These are phyloP conservation scores for Aspergillus sojae DNA, from an alignment of 2,329 filamentous ascomycete species.

Conservation along the genomic window DNA sequence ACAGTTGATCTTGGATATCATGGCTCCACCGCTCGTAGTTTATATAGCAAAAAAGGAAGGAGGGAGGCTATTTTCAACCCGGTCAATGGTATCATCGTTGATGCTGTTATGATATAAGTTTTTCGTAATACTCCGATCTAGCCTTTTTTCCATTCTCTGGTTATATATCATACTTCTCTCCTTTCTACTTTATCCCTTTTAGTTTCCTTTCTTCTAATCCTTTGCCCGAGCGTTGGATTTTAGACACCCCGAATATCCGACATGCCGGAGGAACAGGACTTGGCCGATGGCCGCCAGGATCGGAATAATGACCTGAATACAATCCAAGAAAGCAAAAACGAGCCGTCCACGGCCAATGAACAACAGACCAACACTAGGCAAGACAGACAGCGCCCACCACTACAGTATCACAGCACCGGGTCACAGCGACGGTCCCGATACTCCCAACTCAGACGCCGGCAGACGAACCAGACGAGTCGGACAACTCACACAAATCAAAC, in stretches of 20 bases:
- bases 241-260: neutral
- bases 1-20: neutral
- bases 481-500: neutral
- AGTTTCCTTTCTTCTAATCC: no score
- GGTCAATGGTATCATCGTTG: no score
- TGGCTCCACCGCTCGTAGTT: neutral
- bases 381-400: neutral
- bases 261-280: neutral
- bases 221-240: neutral
- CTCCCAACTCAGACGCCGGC: neutral
- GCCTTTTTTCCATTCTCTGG: neutral
- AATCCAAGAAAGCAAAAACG: neutral
- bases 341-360: accelerated
- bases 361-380: neutral
- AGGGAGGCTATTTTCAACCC: neutral
- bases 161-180: neutral
- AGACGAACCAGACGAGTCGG: neutral
- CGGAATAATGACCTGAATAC: neutral
- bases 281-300: neutral
- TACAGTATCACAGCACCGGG: neutral
- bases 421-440: neutral
- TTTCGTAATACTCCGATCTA: neutral
- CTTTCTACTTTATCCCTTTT: no score
- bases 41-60: neutral
- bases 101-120: no score